Evolutionary conservation across 1,284 basidiomycete genomes (phyloP).

Genomic region (Fomes fomentarius): DNA sequence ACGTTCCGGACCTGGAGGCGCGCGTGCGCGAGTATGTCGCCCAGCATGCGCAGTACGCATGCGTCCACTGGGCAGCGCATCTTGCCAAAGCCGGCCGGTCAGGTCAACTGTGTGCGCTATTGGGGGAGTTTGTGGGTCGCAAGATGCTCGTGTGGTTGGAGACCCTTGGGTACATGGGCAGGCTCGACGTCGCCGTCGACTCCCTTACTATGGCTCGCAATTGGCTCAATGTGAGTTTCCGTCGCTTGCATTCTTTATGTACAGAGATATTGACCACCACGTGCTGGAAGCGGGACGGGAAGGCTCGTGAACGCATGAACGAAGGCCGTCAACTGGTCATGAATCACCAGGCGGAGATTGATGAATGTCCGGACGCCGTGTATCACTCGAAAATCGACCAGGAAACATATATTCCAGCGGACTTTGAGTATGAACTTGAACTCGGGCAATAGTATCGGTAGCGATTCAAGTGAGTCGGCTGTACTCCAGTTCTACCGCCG

Average conservation of each 20-base stretch:
- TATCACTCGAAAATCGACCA: slow-evolving; percentile 3
- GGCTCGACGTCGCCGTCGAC: neutral
- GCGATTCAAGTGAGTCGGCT: too few relatives aligned
- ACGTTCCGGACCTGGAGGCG: neutral
- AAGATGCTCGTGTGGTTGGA: slow-evolving; percentile 7
- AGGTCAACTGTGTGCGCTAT: neutral
- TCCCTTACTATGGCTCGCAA: neutral
- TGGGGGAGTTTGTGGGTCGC: neutral
- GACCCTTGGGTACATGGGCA: slow-evolving; percentile 1
- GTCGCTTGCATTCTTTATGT: neutral
- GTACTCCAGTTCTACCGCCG: too few relatives aligned
- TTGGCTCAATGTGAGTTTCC: slow-evolving; percentile 1
- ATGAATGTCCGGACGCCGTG: slow-evolving; percentile 2
- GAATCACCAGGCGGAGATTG: slow-evolving; percentile 1
- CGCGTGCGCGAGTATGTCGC: neutral
- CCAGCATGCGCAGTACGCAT: slow-evolving; percentile 7
- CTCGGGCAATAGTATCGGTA: too few relatives aligned
- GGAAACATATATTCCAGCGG: neutral
- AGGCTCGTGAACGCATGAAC: neutral
- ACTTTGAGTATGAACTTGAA: neutral
- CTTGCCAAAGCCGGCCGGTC: neutral
- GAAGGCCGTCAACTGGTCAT: neutral
- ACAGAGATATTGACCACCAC: neutral
- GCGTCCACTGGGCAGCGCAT: slow-evolving; percentile 9
- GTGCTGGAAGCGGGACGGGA: neutral